Evolutionary conservation across 2,329 filamentous ascomycete genomes (phyloP), one percentile per base, ranked within the genome.

Genomic region (Alternaria novae-zelandiae): DNA sequence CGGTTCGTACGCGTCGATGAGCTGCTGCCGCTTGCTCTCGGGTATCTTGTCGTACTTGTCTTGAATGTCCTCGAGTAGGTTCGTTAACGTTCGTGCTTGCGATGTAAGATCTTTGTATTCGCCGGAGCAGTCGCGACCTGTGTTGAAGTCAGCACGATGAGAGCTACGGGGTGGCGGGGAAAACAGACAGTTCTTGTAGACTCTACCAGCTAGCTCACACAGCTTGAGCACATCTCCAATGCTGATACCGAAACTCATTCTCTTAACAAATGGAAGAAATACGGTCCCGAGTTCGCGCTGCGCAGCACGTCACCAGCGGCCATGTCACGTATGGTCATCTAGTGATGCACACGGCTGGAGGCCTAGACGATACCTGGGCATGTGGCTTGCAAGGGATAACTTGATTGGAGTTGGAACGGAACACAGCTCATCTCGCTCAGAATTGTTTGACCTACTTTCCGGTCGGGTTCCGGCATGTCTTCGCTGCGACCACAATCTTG

Each of bases 61-160:
- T 28, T 68, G 66, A 25, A 77, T 68, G 51, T 76, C 74, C 32
- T 74, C 68, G 7, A 76, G 67, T 9, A 74, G 55, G 46, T 75
- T 76, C 9, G 68, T 68, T 9, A 78, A 69, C 46, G 65, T 67
- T 10, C 75, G 71, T 21, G 72, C 66, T 63, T 77, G 69, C 17
- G 50, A 66, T 3, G 74, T 69, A 5, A 78, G 58, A 6, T 65
- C 57, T 25, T 73, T 76, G 68, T 76, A 77, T 56, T 74, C 71
- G 13, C 74, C 75, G 4, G 73, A 67, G 47, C 67, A 75, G 54
- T 77, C 74, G 51, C 74, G 69, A 54, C 75, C 74, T 75, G 10
- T 6, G n/a, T 53, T 17, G 5, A 46, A 25, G 47, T 67, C 43
- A 65, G 55, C 28, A 23, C 13, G 7, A 17, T 26, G 15, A 20